Percentiles rank a stretch among this genome's conserved stretches.
Evolutionary conservation across 169 alveolate genomes (phyloP).

Genomic region (Plasmodium falciparum): DNA sequence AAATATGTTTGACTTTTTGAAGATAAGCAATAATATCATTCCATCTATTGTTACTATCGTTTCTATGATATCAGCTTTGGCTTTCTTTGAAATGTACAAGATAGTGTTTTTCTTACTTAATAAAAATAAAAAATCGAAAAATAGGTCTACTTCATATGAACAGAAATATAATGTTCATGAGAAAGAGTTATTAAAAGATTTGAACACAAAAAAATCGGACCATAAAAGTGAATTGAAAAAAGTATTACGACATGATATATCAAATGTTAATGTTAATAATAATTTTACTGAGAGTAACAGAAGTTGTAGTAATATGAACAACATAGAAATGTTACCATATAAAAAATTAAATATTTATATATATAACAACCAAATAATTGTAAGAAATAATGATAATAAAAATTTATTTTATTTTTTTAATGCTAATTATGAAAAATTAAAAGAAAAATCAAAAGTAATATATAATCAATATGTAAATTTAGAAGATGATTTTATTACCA

Average conservation of each 20-base stretch:
- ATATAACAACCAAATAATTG: constrained; percentile 16
- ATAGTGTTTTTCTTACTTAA: constrained; percentile 22
- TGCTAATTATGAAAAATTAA: constrained; percentile 24
- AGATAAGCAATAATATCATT: constrained; percentile 39
- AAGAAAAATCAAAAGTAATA: not conserved
- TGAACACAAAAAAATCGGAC: not conserved
- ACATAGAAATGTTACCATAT: not conserved
- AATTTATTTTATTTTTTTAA: constrained; percentile 40
- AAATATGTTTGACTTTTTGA: constrained; percentile 40
- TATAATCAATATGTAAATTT: constrained; percentile 56
- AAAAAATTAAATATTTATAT: constrained; percentile 13
- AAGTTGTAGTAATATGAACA: constrained; percentile 1
- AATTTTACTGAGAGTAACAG: not conserved
- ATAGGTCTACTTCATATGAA: too few species aligned
- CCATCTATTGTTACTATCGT: constrained; percentile 61
- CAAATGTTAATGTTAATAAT: not conserved
- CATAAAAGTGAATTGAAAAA: not conserved
- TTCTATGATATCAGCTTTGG: constrained; percentile 51
- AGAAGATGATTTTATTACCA: constrained; percentile 52
- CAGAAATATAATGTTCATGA: not conserved
- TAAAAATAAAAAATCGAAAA: not conserved
- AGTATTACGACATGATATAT: not conserved
- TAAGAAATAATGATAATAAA: constrained; percentile 13
- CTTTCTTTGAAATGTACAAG: constrained; percentile 44
- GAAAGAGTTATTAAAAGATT: too few species aligned